These are phyloP conservation scores for Neurospora sp. DNA, from an alignment of 495 filamentous ascomycete genomes.

Conservation along the genomic window DNA sequence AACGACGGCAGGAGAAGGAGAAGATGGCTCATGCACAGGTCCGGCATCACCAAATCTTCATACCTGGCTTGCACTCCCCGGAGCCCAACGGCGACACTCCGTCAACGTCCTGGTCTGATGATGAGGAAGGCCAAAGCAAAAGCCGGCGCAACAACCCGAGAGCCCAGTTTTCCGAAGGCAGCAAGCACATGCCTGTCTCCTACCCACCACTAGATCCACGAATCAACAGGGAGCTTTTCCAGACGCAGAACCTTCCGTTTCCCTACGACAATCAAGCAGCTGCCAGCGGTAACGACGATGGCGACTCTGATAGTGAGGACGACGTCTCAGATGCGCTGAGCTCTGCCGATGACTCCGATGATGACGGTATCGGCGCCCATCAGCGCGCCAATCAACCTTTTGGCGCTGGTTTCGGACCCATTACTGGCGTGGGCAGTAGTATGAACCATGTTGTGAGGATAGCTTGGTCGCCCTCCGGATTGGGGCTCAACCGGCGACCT, in stretches of 20 bases:
- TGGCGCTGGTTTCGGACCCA: conserved; percentile 31
- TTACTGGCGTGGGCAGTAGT: conserved; percentile 34
- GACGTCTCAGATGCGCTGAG: background rate
- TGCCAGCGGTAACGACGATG: background rate
- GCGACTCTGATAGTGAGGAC: conserved; percentile 6
- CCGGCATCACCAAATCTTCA: background rate
- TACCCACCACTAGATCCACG: conserved; percentile 25
- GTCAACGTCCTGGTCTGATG: conserved; percentile 10
- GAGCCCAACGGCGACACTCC: conserved; percentile 6
- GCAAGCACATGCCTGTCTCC: conserved; percentile 26
- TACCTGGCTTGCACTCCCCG: conserved; percentile 13
- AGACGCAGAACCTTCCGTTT: conserved; percentile 10
- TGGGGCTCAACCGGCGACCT: conserved; percentile 34
- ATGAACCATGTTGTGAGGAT: conserved; percentile 37
- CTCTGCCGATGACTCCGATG: conserved; percentile 4
- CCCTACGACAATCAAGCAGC: conserved; percentile 9
- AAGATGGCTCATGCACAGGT: background rate
- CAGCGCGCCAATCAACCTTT: conserved; percentile 17
- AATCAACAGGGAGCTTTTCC: conserved; percentile 26
- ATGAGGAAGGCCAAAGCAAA: conserved; percentile 5
- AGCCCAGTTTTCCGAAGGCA: conserved; percentile 22
- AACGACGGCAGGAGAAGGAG: conserved; percentile 3
- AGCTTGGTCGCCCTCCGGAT: conserved; percentile 35
- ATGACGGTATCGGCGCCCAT: background rate
- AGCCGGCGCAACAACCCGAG: conserved; percentile 11